Evolutionary conservation across 352 stramenopile species (phyloP), one percentile per base, ranked within the genome.

Genomic region (Pythium rishiriense): DNA sequence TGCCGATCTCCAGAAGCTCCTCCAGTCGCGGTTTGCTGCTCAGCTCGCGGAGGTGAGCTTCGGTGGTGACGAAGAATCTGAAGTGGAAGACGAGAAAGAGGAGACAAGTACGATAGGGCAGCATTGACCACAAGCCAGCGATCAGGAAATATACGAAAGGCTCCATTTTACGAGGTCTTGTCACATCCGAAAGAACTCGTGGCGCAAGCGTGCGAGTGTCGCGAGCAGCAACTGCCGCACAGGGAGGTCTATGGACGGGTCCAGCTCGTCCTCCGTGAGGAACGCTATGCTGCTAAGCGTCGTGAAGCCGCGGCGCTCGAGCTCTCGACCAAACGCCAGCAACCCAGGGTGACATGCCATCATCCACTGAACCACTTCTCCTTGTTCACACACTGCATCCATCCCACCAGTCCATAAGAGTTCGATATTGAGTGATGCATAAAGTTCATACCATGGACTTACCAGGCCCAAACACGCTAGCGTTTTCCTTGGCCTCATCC

Each of bases 141-240:
- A 15, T n/a, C n/a, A n/a, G 6, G n/a, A 12, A 43, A 15, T 26
- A 26, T 24, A 55, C n/a, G 10, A 31, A 19, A 28, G 29, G 41
- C 45, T 31, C 45, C 33, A n/a, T 52, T 17, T 26, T 25, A 35
- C 14, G 12, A n/a, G n/a, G n/a, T n/a, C n/a, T 19, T 9, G 5
- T 84, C 64, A 94, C 85, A 94, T 94, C 43, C 85, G 80, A 58
- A 91, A 94, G 47, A 91, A 74, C 51, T 93, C 83, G 47, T 93
- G 82, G 42, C 85, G 79, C 58, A 94, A 75, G 14, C 78, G 74
- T n/a, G 76, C 70, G 22, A 94, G 76, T 24, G 81, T 88, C 19
- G 74, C 66, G 21, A 93, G 67, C n/a, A 94, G 78, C 29, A 82
- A 66, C 37, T 84, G 77, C 48, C 76, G 73, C 28, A 79, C 64